These are phyloP conservation scores for Sporisorium sorghi DNA, from an alignment of 1,284 basidiomycete genomes.

Conservation along the genomic window DNA sequence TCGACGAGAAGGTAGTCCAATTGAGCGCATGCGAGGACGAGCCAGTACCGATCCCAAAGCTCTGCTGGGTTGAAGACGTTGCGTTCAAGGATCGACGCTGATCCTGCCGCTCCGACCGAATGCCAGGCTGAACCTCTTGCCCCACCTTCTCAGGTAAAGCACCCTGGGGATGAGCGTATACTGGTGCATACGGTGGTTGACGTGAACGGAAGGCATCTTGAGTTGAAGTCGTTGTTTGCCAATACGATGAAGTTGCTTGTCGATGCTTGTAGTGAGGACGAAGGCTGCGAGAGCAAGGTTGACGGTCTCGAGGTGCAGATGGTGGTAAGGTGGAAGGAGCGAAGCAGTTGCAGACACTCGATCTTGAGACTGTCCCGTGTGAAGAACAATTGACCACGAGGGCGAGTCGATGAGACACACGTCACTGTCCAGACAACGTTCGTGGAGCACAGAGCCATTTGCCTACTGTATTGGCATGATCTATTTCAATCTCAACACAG, in stretches of 20 bases:
- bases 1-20: too few species aligned
- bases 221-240: neutral
- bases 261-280: neutral
- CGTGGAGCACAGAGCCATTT: neutral
- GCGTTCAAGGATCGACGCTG: constrained; percentile 26
- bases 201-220: constrained; percentile 49
- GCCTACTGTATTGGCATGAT: too few species aligned
- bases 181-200: constrained; percentile 56
- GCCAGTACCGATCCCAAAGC: too few species aligned
- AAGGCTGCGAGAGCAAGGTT: neutral
- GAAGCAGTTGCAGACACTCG: neutral
- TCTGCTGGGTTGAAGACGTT: too few species aligned
- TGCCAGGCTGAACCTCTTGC: constrained; percentile 49
- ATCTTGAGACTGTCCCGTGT: too few species aligned
- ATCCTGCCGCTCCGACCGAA: constrained; percentile 44
- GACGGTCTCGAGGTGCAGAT: neutral
- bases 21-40: too few species aligned
- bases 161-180: constrained; percentile 52
- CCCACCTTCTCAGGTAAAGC: constrained; percentile 47
- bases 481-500: too few species aligned
- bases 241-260: neutral
- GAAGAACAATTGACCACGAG: neutral
- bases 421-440: too few species aligned
- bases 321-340: neutral
- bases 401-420: neutral